Conservation (phyloP, 805 yeast genomes). For the Jamesozyma spencerorum region DNA sequence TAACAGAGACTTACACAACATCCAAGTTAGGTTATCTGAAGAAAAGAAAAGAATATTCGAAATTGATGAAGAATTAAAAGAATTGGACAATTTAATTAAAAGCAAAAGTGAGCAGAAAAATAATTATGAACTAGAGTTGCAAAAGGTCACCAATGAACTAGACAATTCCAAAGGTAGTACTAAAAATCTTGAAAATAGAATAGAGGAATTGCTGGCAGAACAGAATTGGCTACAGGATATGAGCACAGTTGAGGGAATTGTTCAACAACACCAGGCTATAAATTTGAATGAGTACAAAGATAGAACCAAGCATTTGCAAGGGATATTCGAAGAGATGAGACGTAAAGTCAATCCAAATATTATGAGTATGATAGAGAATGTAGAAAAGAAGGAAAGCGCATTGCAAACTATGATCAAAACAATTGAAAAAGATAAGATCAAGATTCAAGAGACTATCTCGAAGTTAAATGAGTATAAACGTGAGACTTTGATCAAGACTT, state of each 20-base stretch:
- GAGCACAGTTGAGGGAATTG: conserved; percentile 43
- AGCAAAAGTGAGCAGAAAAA: conserved; percentile 34
- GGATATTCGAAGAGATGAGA: conserved; percentile 58
- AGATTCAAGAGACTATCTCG: conserved; percentile 78
- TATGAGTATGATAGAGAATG: conserved; percentile 85
- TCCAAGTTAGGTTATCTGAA: conserved; percentile 24
- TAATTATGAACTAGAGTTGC: conserved; percentile 42
- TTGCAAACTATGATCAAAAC: conserved; percentile 74
- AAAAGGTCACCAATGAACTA: conserved; percentile 46
- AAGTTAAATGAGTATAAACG: conserved; percentile 80
- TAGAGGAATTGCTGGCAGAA: conserved; percentile 41
- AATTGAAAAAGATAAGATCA: conserved; percentile 78
- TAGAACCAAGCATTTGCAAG: conserved; percentile 46
- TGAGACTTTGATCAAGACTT: conserved; percentile 72
- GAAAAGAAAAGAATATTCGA: conserved; percentile 54
- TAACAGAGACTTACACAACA: conserved; percentile 16
- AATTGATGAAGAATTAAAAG: conserved; percentile 66
- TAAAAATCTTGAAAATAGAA: conserved; percentile 29
- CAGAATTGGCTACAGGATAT: conserved; percentile 70
- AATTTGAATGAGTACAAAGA: conserved; percentile 55
- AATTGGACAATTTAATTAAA: conserved; percentile 41
- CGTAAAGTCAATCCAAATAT: conserved; percentile 77
- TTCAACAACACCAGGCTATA: conserved; percentile 54
- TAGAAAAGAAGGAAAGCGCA: conserved; percentile 75
- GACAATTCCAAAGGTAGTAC: conserved; percentile 38